These are phyloP conservation scores for Lactarius indigo DNA, from an alignment of 768 basidiomycete genomes.

Conservation along the genomic window DNA sequence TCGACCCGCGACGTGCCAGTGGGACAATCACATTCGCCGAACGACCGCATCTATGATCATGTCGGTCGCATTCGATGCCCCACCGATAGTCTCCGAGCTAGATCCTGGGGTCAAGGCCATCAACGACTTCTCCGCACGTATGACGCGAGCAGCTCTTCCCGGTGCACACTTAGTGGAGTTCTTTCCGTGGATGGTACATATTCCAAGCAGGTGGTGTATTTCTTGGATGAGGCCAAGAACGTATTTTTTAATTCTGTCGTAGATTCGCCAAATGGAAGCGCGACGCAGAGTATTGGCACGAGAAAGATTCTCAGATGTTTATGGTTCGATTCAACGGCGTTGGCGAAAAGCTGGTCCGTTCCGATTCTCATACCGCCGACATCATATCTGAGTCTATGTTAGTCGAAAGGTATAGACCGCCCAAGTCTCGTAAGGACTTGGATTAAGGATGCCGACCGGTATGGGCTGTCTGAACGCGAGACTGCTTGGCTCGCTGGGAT, in stretches of 20 bases:
- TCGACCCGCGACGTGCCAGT: conserved; percentile 6
- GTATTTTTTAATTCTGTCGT: background rate
- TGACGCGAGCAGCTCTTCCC: conserved; percentile 20
- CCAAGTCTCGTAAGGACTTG: conserved; percentile 8
- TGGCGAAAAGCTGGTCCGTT: conserved; percentile 14
- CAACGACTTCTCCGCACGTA: conserved; percentile 20
- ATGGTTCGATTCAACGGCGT: conserved; percentile 16
- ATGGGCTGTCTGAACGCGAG: conserved; percentile 15
- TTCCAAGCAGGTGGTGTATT: conserved; percentile 12
- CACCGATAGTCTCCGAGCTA: conserved; percentile 15
- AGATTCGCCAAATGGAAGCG: conserved; percentile 27
- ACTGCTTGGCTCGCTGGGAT: conserved; percentile 11
- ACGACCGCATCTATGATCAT: conserved; percentile 21
- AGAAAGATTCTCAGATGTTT: conserved; percentile 22
- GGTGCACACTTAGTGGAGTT: conserved; percentile 24
- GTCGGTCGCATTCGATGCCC: conserved; percentile 22
- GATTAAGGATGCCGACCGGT: conserved; percentile 14
- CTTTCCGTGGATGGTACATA: conserved; percentile 25
- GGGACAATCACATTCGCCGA: conserved; percentile 20
- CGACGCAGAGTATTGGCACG: conserved; percentile 24
- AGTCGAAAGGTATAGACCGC: conserved; percentile 20
- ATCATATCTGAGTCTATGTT: background rate
- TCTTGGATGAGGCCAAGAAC: background rate
- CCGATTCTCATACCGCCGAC: background rate
- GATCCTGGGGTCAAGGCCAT: conserved; percentile 17